These are phyloP conservation scores for Backusella luteola DNA, from an alignment of 192 early-diverging fungal species.

Conservation along the genomic window DNA sequence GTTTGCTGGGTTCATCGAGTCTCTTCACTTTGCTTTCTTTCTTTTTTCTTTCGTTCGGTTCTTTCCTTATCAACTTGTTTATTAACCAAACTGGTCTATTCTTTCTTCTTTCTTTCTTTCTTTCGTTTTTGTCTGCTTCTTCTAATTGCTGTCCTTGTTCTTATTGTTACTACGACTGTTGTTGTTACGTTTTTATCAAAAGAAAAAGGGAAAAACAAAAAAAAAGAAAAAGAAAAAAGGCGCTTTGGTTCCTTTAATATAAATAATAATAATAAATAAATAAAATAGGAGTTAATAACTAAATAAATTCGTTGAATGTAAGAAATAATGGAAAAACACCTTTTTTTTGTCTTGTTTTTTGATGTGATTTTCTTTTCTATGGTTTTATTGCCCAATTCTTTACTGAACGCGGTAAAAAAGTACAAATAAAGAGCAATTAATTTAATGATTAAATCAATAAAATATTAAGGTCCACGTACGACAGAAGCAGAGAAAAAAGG, in stretches of 20 bases:
- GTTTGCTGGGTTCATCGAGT: slow-evolving; percentile 3
- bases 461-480: background rate
- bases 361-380: background rate
- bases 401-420: background rate
- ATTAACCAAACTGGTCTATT: background rate
- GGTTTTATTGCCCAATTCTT: background rate
- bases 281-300: background rate
- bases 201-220: background rate
- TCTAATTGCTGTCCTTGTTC: background rate
- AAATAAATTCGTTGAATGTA: background rate
- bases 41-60: background rate
- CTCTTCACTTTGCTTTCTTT: background rate
- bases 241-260: background rate
- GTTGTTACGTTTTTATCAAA: background rate
- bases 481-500: background rate
- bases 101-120: background rate
- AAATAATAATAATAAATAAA: background rate
- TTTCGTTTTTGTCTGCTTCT: background rate
- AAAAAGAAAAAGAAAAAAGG: slow-evolving; percentile 2
- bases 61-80: background rate
- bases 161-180: background rate
- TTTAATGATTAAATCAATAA: background rate
- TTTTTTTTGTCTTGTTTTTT: background rate
- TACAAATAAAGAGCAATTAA: slow-evolving; percentile 1
- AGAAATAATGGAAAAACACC: background rate